Evolutionary conservation across 78 protist genomes (phyloP).

Genomic region (Dictyostelium brefeldianum): DNA sequence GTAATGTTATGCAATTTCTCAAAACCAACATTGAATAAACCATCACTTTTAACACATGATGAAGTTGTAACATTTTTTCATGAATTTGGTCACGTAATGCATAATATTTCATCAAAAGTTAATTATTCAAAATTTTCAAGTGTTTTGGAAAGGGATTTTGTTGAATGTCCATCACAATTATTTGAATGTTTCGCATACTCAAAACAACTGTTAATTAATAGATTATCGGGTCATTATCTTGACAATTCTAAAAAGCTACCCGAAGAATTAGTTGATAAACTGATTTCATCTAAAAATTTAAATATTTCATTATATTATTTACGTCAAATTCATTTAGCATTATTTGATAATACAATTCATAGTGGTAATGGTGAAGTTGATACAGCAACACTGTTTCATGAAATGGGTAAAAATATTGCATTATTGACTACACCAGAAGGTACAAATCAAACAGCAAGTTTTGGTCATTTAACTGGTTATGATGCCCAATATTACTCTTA

Average conservation of each 20-base stretch:
- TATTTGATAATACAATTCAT: slow-evolving; percentile 44
- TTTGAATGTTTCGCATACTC: slow-evolving; percentile 61
- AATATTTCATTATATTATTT: too few species aligned
- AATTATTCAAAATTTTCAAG: slow-evolving; percentile 51
- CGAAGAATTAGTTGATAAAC: too few species aligned
- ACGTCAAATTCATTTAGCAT: slow-evolving; percentile 40
- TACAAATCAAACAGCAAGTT: slow-evolving; percentile 72
- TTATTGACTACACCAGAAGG: slow-evolving; percentile 39
- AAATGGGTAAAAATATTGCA: not conserved
- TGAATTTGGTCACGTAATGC: slow-evolving; percentile 86
- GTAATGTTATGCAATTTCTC: too few species aligned
- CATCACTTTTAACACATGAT: slow-evolving; percentile 77
- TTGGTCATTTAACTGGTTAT: slow-evolving; percentile 85
- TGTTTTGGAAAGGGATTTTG: slow-evolving; percentile 81
- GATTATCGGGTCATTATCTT: too few species aligned
- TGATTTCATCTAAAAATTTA: too few species aligned
- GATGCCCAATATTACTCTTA: slow-evolving; percentile 93
- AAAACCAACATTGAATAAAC: slow-evolving; percentile 52
- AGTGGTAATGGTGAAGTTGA: not conserved
- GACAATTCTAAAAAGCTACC: too few species aligned
- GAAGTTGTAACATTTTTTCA: slow-evolving; percentile 89
- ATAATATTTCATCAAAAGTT: slow-evolving; percentile 37
- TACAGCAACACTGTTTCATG: not conserved
- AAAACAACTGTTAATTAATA: not conserved
- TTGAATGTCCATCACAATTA: slow-evolving; percentile 90